Evolutionary conservation across 371 early-diverging fungal species (phyloP).

Genomic region (Fennellomyces sp.): DNA sequence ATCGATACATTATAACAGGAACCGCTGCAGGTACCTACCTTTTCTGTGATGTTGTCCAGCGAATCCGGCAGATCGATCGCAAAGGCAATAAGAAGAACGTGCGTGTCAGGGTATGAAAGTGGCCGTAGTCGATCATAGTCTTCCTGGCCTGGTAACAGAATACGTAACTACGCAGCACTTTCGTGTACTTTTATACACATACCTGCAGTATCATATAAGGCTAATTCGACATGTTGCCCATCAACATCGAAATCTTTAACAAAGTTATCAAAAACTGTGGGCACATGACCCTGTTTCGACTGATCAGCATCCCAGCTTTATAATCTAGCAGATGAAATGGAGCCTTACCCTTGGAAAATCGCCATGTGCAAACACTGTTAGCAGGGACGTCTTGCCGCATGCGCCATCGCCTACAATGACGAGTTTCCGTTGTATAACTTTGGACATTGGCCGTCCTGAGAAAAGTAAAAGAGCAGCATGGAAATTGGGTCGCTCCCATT

Average conservation of each 20-base stretch:
- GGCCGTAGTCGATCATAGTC: slow-evolving; percentile 58
- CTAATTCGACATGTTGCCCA: slow-evolving; percentile 73
- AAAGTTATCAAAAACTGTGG: slow-evolving; percentile 82
- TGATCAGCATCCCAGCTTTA: no score
- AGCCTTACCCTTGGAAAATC: slow-evolving; percentile 38
- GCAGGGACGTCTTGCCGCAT: slow-evolving; percentile 59
- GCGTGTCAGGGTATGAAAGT: slow-evolving; percentile 50
- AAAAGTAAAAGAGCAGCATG: background rate
- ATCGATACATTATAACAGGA: background rate
- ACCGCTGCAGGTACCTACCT: slow-evolving; percentile 17
- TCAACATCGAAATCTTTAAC: slow-evolving; percentile 75
- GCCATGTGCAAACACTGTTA: slow-evolving; percentile 41
- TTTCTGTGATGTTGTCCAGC: slow-evolving; percentile 56
- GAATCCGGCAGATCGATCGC: slow-evolving; percentile 62
- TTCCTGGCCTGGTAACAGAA: slow-evolving; percentile 51
- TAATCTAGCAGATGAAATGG: background rate
- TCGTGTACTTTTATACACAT: slow-evolving; percentile 24
- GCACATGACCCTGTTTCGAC: slow-evolving; percentile 32
- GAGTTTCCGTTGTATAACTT: slow-evolving; percentile 55
- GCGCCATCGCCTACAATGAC: slow-evolving; percentile 71
- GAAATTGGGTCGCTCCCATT: background rate
- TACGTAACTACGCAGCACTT: background rate
- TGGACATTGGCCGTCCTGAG: slow-evolving; percentile 7
- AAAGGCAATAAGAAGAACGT: slow-evolving; percentile 57
- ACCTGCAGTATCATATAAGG: slow-evolving; percentile 89